phyloP scores from a whole-genome alignment of 2,329 filamentous ascomycete genomes.

The Tympanopsis confertula region DNA sequence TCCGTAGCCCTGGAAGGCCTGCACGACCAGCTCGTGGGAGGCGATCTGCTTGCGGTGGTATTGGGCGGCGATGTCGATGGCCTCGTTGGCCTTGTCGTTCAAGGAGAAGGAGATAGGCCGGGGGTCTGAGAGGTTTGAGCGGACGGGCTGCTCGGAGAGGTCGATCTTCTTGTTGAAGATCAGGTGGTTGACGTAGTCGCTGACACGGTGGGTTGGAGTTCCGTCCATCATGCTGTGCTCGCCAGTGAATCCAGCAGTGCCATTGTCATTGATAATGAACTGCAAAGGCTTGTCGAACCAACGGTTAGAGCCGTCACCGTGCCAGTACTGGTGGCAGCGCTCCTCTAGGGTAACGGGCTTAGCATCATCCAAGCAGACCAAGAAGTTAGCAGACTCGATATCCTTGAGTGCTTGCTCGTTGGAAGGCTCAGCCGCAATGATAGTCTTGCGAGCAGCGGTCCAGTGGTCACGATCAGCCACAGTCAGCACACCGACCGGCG shows the following conservation, averaged over 20 bases:
- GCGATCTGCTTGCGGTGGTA: conserved; percentile 56
- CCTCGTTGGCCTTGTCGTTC: conserved; percentile 5
- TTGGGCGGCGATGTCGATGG: conserved; percentile 30
- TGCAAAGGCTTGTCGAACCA: conserved; percentile 14
- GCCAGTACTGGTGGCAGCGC: conserved; percentile 7
- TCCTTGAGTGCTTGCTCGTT: conserved; percentile 4
- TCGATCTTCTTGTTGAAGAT: conserved; percentile 27
- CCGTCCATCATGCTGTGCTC: conserved; percentile 13
- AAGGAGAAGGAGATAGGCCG: conserved; percentile 7
- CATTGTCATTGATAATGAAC: conserved; percentile 13
- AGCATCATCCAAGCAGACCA: conserved; percentile 11
- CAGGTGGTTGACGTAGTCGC: conserved; percentile 5
- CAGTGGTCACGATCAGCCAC: background rate
- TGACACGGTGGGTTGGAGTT: conserved; percentile 1
- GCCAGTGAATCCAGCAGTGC: conserved; percentile 9
- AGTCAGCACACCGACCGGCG: background rate
- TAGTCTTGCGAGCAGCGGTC: background rate
- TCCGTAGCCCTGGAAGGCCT: conserved; percentile 93
- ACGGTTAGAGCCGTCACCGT: conserved; percentile 9
- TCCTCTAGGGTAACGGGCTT: conserved; percentile 7
- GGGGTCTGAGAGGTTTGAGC: conserved; percentile 1
- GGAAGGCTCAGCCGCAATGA: background rate
- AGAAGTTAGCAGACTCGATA: conserved; percentile 11
- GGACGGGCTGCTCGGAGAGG: conserved; percentile 26
- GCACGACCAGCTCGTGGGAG: conserved; percentile 78